Conservation (phyloP, 2,329 filamentous ascomycete genomes). For the Cucurbitaria berberidis region DNA sequence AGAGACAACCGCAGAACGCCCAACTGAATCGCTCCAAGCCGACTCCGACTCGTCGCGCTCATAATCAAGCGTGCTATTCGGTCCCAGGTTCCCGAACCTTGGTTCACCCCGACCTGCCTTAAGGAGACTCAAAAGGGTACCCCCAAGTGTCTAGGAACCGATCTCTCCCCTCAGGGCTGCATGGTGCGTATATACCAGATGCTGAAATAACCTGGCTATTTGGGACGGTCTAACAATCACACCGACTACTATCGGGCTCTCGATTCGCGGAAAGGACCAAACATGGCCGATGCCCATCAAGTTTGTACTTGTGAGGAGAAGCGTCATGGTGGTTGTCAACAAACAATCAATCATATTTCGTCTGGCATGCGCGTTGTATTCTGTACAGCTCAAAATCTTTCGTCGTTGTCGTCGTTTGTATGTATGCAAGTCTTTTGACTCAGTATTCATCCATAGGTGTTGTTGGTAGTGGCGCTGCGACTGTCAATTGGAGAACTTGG, state of each 20-base stretch:
- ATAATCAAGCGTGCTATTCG: not conserved
- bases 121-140: not conserved
- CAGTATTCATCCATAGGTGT: slow-evolving; percentile 17
- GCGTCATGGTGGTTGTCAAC: not conserved
- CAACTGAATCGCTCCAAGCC: not conserved
- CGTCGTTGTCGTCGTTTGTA: not conserved
- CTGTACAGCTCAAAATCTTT: not conserved
- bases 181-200: not conserved
- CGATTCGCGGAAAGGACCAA: not conserved
- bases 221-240: not conserved
- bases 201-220: not conserved
- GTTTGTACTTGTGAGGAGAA: not conserved
- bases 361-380: not conserved
- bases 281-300: not conserved
- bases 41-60: not conserved
- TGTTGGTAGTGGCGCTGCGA: slow-evolving; percentile 16
- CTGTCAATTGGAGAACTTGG: slow-evolving; percentile 3
- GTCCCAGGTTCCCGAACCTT: not conserved
- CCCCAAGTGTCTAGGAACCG: not conserved
- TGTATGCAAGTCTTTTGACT: not conserved
- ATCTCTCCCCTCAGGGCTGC: not conserved
- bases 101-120: not conserved
- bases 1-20: not conserved
- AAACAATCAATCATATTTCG: not conserved
- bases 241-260: not conserved